Evolutionary conservation across 2,329 filamentous ascomycete species (phyloP).

Genomic region (Grosmannia penicillata): DNA sequence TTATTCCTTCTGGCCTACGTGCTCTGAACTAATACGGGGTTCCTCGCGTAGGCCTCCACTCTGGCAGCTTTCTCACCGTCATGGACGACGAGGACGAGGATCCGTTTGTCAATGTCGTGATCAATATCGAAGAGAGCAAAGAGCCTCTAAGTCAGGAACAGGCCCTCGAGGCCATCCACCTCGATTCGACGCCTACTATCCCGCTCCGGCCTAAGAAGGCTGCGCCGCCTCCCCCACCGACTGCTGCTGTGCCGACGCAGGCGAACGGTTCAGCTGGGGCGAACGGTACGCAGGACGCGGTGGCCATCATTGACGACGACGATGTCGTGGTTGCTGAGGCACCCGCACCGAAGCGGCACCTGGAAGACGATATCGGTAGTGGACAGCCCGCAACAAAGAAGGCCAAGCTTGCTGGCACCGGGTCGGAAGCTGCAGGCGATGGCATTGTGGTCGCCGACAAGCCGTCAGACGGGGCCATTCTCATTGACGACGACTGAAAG

Average conservation of each 20-base stretch:
- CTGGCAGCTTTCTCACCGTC: slow-evolving; percentile 65
- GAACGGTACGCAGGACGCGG: slow-evolving; percentile 26
- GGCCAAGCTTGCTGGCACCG: slow-evolving; percentile 23
- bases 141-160: slow-evolving; percentile 29
- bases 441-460: slow-evolving; percentile 35
- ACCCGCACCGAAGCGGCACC: slow-evolving; percentile 27
- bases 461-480: slow-evolving; percentile 41
- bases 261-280: slow-evolving; percentile 23
- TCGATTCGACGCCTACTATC: slow-evolving; percentile 30
- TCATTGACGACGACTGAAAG: slow-evolving; percentile 36
- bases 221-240: slow-evolving; percentile 9
- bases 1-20: not conserved
- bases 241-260: slow-evolving; percentile 17
- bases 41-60: slow-evolving; percentile 51
- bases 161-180: slow-evolving; percentile 33
- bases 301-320: slow-evolving; percentile 18
- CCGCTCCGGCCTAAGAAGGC: slow-evolving; percentile 37
- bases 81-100: slow-evolving; percentile 68
- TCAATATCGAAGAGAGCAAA: slow-evolving; percentile 48
- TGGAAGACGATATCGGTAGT: slow-evolving; percentile 20
- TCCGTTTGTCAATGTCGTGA: slow-evolving; percentile 64
- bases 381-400: slow-evolving; percentile 29
- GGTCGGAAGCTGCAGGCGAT: slow-evolving; percentile 23
- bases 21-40: no score
- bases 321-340: slow-evolving; percentile 14